Percentiles rank a stretch among this genome's conserved stretches.
Conservation (phyloP, 371 early-diverging fungal species). For the Saksenaea oblongispora region DNA sequence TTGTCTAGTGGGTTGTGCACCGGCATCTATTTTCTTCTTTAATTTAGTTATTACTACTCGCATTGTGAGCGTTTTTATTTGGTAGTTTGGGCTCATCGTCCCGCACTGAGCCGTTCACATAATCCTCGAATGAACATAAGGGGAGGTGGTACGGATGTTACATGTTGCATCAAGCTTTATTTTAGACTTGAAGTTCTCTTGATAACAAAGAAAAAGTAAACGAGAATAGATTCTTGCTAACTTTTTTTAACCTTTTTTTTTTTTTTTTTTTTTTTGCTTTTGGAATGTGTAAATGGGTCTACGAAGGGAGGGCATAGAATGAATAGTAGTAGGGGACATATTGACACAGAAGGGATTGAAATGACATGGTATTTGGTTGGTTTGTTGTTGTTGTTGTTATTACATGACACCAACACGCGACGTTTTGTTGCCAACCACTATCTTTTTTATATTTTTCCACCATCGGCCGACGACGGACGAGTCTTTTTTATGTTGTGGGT, state of each 20-base stretch:
- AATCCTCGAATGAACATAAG: not conserved
- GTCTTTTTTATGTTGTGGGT: not conserved
- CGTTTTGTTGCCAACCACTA: constrained; percentile 44
- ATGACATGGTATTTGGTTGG: not conserved
- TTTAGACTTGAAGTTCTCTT: not conserved
- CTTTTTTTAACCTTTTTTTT: not conserved
- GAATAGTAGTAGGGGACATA: not conserved
- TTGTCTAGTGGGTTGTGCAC: no score
- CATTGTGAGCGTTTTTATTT: no score
- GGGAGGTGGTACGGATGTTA: not conserved
- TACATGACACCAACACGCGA: constrained; percentile 46
- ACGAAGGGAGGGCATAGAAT: not conserved
- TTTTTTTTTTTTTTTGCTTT: not conserved
- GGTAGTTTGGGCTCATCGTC: no score
- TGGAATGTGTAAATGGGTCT: not conserved
- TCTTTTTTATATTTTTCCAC: constrained; percentile 49
- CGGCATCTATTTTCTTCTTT: not conserved
- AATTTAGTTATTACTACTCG: no score
- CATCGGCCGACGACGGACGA: constrained; percentile 29
- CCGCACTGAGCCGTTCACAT: not conserved
- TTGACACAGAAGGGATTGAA: not conserved
- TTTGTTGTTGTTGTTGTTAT: not conserved
- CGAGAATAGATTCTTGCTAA: not conserved
- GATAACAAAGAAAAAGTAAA: not conserved
- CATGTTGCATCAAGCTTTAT: not conserved